Percentiles rank a stretch among this genome's conserved stretches.
Evolutionary conservation across 306 rosid genomes (phyloP).

Genomic region (Canavalia gladiata): DNA sequence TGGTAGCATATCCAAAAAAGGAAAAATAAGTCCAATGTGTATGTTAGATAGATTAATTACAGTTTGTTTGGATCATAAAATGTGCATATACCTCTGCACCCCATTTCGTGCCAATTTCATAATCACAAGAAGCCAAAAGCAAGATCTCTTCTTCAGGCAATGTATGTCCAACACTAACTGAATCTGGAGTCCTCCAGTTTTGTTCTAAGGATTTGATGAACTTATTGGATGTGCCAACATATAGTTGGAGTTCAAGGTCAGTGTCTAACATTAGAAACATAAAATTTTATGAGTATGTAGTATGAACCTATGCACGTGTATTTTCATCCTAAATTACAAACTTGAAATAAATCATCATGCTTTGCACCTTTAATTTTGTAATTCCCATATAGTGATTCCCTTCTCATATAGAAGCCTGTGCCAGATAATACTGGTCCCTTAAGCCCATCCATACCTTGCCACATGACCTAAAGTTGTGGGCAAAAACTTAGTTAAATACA

Average conservation of each 20-base stretch:
- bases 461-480: conserved; percentile 46
- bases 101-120: conserved; percentile 67
- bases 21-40: not conserved
- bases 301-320: not conserved
- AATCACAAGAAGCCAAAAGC: conserved; percentile 64
- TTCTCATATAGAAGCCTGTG: conserved; percentile 66
- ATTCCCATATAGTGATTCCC: conserved; percentile 55
- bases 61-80: not conserved
- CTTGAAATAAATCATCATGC: not conserved
- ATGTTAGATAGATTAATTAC: not conserved
- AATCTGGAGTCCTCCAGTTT: conserved; percentile 35
- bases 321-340: not conserved
- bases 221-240: conserved; percentile 64
- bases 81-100: conserved; percentile 60
- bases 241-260: conserved; percentile 54
- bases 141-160: conserved; percentile 43
- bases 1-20: conserved; percentile 36
- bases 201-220: conserved; percentile 59
- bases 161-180: conserved; percentile 9
- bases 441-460: conserved; percentile 71
- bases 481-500: not conserved
- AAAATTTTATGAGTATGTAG: not conserved
- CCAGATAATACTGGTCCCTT: conserved; percentile 68
- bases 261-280: conserved; percentile 43
- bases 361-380: conserved; percentile 52